Conservation (phyloP, 495 filamentous ascomycete genomes). For the Ramalina intermedia region DNA sequence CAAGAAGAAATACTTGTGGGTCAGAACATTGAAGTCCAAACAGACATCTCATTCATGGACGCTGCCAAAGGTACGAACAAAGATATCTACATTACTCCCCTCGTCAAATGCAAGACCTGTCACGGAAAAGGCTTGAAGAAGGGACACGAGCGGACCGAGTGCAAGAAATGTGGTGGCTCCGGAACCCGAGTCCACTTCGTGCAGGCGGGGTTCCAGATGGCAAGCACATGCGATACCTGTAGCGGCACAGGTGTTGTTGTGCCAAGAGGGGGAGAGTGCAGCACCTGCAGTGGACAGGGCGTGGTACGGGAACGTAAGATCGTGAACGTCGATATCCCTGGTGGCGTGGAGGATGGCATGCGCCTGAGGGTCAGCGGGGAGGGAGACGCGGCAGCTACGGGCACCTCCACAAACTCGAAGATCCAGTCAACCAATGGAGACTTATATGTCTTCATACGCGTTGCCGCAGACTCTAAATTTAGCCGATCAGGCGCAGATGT, state of each 20-base stretch:
- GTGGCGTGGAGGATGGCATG: constrained; percentile 93
- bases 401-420: constrained; percentile 41
- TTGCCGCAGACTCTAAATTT: constrained; percentile 75
- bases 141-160: constrained; percentile 55
- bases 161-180: constrained; percentile 69
- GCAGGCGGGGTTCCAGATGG: constrained; percentile 89
- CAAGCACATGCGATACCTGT: constrained; percentile 71
- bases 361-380: constrained; percentile 63
- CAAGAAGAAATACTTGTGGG: constrained; percentile 68
- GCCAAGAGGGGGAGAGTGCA: constrained; percentile 67
- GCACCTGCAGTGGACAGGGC: constrained; percentile 62
- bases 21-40: constrained; percentile 87
- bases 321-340: constrained; percentile 77
- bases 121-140: constrained; percentile 70
- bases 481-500: constrained; percentile 74
- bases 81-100: constrained; percentile 62
- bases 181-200: constrained; percentile 78
- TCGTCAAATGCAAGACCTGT: constrained; percentile 69
- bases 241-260: constrained; percentile 56
- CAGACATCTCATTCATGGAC: constrained; percentile 87
- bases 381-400: constrained; percentile 71
- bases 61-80: constrained; percentile 77
- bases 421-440: constrained; percentile 56
- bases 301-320: constrained; percentile 64
- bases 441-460: constrained; percentile 72